Conservation (phyloP, 208 protist species). For the Porcisia deanei region DNA sequence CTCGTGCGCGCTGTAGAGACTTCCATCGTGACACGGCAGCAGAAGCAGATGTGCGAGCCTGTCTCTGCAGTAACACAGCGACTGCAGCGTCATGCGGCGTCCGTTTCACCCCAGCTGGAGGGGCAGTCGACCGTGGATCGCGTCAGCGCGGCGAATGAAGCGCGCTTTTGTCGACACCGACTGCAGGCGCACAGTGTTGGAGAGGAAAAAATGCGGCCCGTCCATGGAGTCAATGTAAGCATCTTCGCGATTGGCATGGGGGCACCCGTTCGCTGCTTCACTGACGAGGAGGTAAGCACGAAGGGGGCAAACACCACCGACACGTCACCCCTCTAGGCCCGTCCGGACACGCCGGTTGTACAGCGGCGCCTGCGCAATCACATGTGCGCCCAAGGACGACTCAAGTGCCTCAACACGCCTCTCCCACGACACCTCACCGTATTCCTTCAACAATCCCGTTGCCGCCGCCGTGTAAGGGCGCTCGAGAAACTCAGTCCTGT, state of each 20-base stretch:
- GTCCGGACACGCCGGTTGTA: constrained; percentile 38
- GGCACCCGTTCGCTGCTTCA: background rate
- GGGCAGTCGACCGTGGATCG: constrained; percentile 24
- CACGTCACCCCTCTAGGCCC: constrained; percentile 46
- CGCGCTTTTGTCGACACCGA: constrained; percentile 28
- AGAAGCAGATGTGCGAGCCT: constrained; percentile 33
- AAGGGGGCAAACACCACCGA: constrained; percentile 28
- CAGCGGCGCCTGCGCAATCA: constrained; percentile 25
- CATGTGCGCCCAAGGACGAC: constrained; percentile 18
- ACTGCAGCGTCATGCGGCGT: constrained; percentile 33
- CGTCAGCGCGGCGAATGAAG: constrained; percentile 13
- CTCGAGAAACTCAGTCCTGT: constrained; percentile 28
- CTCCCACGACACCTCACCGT: constrained; percentile 35
- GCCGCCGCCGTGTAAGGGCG: constrained; percentile 17
- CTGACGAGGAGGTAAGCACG: background rate
- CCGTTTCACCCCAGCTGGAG: constrained; percentile 33
- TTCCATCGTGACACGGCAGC: constrained; percentile 64
- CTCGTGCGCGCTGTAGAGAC: constrained; percentile 52
- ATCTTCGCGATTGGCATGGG: constrained; percentile 24
- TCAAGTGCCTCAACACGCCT: constrained; percentile 31
- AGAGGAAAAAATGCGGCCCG: constrained; percentile 41
- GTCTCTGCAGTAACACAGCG: constrained; percentile 30
- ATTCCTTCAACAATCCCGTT: constrained; percentile 27
- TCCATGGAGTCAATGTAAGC: constrained; percentile 32
- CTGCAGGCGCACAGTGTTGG: constrained; percentile 34